Evolutionary conservation across 2,329 filamentous ascomycete species (phyloP).

Genomic region (Ophiobolus disseminans): DNA sequence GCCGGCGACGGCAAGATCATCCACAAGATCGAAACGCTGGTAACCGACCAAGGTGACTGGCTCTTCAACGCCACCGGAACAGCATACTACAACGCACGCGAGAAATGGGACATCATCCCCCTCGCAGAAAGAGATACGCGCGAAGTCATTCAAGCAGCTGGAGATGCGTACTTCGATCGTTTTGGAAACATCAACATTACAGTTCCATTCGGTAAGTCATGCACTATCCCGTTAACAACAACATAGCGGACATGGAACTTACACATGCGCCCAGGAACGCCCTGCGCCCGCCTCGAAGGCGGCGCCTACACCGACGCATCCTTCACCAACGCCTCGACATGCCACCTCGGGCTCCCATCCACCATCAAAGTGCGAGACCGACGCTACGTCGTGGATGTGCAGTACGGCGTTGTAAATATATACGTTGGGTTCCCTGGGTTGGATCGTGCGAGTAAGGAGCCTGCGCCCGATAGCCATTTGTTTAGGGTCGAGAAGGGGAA

Average conservation of each 20-base stretch:
- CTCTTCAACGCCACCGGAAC: slow-evolving; percentile 28
- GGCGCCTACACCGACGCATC: slow-evolving; percentile 29
- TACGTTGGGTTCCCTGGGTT: slow-evolving; percentile 31
- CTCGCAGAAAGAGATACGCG: slow-evolving; percentile 14
- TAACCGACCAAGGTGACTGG: slow-evolving; percentile 32
- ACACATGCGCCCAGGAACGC: too few relatives aligned
- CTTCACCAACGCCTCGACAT: slow-evolving; percentile 21
- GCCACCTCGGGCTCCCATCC: slow-evolving; percentile 30
- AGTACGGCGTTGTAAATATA: slow-evolving; percentile 34
- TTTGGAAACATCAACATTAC: slow-evolving; percentile 23
- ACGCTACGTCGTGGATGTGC: slow-evolving; percentile 35
- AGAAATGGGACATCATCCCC: slow-evolving; percentile 28
- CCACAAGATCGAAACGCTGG: slow-evolving; percentile 28
- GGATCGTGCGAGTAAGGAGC: slow-evolving; percentile 18
- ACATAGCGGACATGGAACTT: too few relatives aligned
- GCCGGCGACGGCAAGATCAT: slow-evolving; percentile 20
- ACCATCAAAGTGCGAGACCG: slow-evolving; percentile 28
- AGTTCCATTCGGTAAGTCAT: slow-evolving; percentile 22
- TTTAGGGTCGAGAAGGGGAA: slow-evolving; percentile 36
- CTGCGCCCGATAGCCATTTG: slow-evolving; percentile 32
- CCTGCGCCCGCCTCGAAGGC: slow-evolving; percentile 35
- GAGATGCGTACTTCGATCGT: slow-evolving; percentile 30
- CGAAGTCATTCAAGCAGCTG: slow-evolving; percentile 29
- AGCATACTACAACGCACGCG: slow-evolving; percentile 16
- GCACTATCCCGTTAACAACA: too few relatives aligned